Evolutionary conservation across 2,329 filamentous ascomycete genomes (phyloP).

Genomic region (Trichoderma atrobrunneum): DNA sequence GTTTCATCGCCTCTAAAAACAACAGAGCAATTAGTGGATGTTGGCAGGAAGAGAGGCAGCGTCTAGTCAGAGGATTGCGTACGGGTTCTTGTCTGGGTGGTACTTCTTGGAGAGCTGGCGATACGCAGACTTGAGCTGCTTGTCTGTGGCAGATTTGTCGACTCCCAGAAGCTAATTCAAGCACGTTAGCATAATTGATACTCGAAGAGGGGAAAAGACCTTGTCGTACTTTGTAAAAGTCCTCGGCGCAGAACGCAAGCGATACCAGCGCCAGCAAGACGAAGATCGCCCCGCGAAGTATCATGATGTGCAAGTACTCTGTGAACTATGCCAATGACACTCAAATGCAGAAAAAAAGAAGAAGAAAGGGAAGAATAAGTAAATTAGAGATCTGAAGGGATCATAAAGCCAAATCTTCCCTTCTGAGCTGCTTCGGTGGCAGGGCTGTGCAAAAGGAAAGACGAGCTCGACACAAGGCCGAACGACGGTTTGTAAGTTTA

Average conservation of each 20-base stretch:
- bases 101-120: slow-evolving; percentile 89
- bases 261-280: slow-evolving; percentile 54
- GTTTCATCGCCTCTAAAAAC: slow-evolving; percentile 65
- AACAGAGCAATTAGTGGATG: neutral
- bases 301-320: slow-evolving; percentile 42
- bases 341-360: neutral
- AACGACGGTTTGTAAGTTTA: slow-evolving; percentile 24
- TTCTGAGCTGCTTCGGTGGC: slow-evolving; percentile 5
- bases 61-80: slow-evolving; percentile 37
- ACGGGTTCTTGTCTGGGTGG: slow-evolving; percentile 98
- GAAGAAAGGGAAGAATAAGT: neutral
- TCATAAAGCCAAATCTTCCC: neutral
- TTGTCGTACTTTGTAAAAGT: slow-evolving; percentile 70
- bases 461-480: neutral
- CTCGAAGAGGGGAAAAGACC: neutral
- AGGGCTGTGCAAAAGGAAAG: slow-evolving; percentile 18
- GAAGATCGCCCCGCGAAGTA: slow-evolving; percentile 49
- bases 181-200: neutral
- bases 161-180: slow-evolving; percentile 68
- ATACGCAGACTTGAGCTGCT: slow-evolving; percentile 92
- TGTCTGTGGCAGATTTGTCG: slow-evolving; percentile 73
- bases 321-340: slow-evolving; percentile 17
- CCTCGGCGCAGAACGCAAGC: slow-evolving; percentile 59
- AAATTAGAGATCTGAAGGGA: neutral
- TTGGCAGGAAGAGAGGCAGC: too few relatives aligned